Evolutionary conservation across 768 basidiomycete species (phyloP), one percentile per base, ranked within the genome.

Genomic region (Mycena chlorophos): DNA sequence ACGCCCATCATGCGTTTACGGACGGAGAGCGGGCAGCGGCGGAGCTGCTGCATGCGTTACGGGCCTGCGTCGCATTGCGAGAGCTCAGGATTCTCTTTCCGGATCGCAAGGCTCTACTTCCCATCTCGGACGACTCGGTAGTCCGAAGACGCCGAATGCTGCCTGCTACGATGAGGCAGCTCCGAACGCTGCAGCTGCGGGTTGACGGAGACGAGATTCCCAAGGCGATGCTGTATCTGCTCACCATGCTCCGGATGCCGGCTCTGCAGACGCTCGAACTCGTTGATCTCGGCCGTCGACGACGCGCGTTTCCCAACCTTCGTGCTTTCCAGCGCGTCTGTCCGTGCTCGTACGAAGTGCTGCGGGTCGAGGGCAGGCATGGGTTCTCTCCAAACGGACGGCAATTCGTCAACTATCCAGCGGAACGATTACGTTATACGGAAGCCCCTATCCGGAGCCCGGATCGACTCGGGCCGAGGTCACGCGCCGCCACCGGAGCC

Each of bases 1-100:
- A 88, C 61, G 83, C 84, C 1, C 87, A 89, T 61, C 87, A 88
- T 55, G 82, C 84, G 20, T 87, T 88, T 69, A 86, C 78, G 34
- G 69, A 67, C 19, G 87, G 83, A 4, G 71, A 78, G 56, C 75
- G 79, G 51, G 82, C 85, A 2, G 75, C 83, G 8, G 64, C 75
- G 26, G 87, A 89, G 63, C 72, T 88, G 43, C 63, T 86, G 37
- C 72, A 74, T 25, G 82, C 88, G 69, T 72, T 90, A 25, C 69
- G 74, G 55, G 73, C 87, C 19, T 87, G 83, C 38, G 66, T 70
- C 23, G 72, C 69, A 38, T 70, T 90, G 13, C 72, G 71, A 49
- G 80, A 85, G 50, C 75, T 90, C 50, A 77, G 72, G 49, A 60
- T 90, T 22, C 72, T 79, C 19, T 85, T 88, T 64, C 78, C 80